These are phyloP conservation scores for Domatiomyces catenatus DNA, from an alignment of 2,329 filamentous ascomycete genomes.

Conservation along the genomic window DNA sequence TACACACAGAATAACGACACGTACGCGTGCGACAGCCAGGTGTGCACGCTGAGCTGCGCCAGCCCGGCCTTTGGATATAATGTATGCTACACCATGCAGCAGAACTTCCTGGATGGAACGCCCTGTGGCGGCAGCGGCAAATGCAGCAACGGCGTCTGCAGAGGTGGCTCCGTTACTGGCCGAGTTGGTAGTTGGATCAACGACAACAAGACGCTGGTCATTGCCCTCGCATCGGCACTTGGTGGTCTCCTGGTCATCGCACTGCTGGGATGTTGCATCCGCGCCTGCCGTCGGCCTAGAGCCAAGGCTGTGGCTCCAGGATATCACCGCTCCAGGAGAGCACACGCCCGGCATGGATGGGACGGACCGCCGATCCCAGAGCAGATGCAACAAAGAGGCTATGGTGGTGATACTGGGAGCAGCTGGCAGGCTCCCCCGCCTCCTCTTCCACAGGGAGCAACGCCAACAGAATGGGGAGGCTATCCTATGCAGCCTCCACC, in stretches of 20 bases:
- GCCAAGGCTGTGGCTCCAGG: constrained; percentile 4
- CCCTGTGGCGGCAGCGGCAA: constrained; percentile 63
- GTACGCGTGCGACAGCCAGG: constrained; percentile 56
- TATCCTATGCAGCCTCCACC: constrained; percentile 14
- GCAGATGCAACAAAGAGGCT: constrained; percentile 14
- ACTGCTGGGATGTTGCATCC: constrained; percentile 51
- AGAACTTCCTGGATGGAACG: constrained; percentile 91
- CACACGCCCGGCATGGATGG: constrained; percentile 7
- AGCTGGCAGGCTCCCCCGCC: neutral
- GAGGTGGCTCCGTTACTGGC: constrained; percentile 51
- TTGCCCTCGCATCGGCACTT: constrained; percentile 57
- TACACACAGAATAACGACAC: constrained; percentile 61
- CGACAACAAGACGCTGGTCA: constrained; percentile 64
- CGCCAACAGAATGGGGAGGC: constrained; percentile 4
- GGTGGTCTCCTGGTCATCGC: constrained; percentile 57
- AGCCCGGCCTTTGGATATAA: constrained; percentile 51
- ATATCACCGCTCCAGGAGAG: neutral
- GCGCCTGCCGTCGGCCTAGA: constrained; percentile 31
- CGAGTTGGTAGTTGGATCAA: constrained; percentile 64
- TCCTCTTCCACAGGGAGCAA: constrained; percentile 2
- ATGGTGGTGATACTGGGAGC: constrained; percentile 6
- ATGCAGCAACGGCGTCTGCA: constrained; percentile 65
- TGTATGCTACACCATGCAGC: constrained; percentile 60
- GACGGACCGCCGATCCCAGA: constrained; percentile 14
- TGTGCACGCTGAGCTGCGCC: constrained; percentile 63